Evolutionary conservation across 208 protist species (phyloP).

Genomic region (Polymyxa betae): DNA sequence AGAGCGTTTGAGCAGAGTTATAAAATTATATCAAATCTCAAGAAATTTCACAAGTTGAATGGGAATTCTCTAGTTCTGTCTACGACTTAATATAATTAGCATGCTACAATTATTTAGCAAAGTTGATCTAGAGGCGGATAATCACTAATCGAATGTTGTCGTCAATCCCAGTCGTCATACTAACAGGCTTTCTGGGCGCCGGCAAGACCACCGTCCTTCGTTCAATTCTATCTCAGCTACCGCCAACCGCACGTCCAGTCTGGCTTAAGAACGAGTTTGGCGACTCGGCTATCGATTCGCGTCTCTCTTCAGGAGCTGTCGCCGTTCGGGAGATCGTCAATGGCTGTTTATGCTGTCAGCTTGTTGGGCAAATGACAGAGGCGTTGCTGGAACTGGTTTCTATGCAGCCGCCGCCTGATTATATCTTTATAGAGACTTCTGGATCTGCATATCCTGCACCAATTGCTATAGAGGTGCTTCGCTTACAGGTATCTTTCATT

Average conservation of each 20-base stretch:
- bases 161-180: neutral
- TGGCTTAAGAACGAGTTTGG: constrained; percentile 45
- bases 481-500: constrained; percentile 4
- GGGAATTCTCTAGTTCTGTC: too few relatives aligned
- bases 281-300: constrained; percentile 5
- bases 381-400: neutral
- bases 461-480: neutral
- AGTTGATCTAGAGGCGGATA: too few relatives aligned
- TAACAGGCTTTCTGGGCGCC: constrained; percentile 31
- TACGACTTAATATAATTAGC: too few relatives aligned
- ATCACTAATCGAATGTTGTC: too few relatives aligned
- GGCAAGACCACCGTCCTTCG: constrained; percentile 15
- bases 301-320: neutral
- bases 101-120: too few relatives aligned
- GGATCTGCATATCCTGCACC: constrained; percentile 47
- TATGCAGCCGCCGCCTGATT: neutral
- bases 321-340: constrained; percentile 44
- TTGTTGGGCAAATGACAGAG: constrained; percentile 12
- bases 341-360: constrained; percentile 36
- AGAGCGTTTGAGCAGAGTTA: too few relatives aligned
- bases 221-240: neutral
- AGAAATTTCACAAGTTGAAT: too few relatives aligned
- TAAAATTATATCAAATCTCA: too few relatives aligned
- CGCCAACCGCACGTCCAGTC: neutral
- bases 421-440: constrained; percentile 35